These are phyloP conservation scores for Hanseniaspora lachancei DNA, from an alignment of 805 yeast genomes.

Conservation along the genomic window DNA sequence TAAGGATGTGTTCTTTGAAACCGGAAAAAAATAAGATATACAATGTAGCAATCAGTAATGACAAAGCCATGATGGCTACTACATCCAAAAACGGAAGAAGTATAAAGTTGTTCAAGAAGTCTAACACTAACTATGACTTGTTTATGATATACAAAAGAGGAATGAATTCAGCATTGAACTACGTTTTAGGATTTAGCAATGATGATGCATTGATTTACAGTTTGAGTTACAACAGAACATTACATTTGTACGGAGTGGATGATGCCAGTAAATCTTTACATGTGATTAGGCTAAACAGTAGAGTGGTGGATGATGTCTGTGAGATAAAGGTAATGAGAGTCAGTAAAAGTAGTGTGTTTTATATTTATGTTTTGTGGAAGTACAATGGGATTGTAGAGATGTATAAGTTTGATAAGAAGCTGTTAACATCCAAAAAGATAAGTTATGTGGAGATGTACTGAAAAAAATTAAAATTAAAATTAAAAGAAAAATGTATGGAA, in stretches of 20 bases:
- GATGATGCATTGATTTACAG: slow-evolving; percentile 67
- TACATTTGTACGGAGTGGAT: slow-evolving; percentile 38
- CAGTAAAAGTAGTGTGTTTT: slow-evolving; percentile 59
- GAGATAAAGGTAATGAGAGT: slow-evolving; percentile 20
- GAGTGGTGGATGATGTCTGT: slow-evolving; percentile 52
- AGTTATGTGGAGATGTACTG: background rate
- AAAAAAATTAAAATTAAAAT: background rate
- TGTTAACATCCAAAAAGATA: background rate
- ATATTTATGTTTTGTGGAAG: slow-evolving; percentile 9
- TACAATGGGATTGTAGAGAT: slow-evolving; percentile 1
- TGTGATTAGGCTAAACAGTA: slow-evolving; percentile 34
- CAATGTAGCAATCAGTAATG: background rate
- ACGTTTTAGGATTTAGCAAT: slow-evolving; percentile 73
- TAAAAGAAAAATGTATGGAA: too few species aligned
- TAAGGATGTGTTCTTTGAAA: background rate
- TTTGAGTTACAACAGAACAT: slow-evolving; percentile 74
- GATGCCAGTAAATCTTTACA: slow-evolving; percentile 10
- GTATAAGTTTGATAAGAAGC: background rate
- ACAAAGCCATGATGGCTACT: background rate
- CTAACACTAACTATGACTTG: slow-evolving; percentile 31
- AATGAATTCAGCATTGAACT: slow-evolving; percentile 66
- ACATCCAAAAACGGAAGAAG: background rate
- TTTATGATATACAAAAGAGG: slow-evolving; percentile 85
- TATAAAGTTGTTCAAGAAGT: background rate
- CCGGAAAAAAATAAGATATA: background rate